Base-by-base conservation (phyloP, 2,329 filamentous ascomycete genomes). In the Fusarium proliferatum region DNA sequence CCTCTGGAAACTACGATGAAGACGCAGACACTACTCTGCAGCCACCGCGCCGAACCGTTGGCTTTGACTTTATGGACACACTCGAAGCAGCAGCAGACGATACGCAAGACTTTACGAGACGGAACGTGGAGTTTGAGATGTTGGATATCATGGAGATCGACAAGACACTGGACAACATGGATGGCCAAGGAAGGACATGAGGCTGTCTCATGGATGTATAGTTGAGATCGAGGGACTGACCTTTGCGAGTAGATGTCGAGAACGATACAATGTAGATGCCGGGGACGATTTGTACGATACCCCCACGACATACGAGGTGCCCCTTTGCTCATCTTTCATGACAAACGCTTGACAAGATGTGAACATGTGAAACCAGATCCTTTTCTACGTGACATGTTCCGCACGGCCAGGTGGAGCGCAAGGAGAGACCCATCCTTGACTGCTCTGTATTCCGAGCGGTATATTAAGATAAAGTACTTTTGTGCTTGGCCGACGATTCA, bases 391-490 rank as follows among this genome's bases (percentile, higher is more conserved):
- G 71, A 61, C 68, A 71, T 59, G 61, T 78, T 89, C 89, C 90
- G 90, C 90, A 90, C 88, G 89, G 89, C 89, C 87, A 89, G 90
- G 90, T 92, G 90, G 90, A 92, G 90, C 89, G 89, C 90, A 92
- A 92, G 90, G 90, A 88, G 89, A 92, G 90, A 90, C 81, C 85
- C 84, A 89, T 92, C 90, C 90, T 92, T 92, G 90, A 87, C 84
- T 86, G 87, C 89, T 91, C 88, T 92, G 90, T 92, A 92, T 92
- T 92, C 90, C 89, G 90, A 91, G 90, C 90, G 90, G 89, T 89
- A 92, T 71, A 92, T 87, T 72, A 85, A 88, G 73, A 65, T 42
- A 30, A 59, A 69, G 70, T 62, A 68, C 62, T 48, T 64, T 7
- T 11, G 64, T 74, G 49, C 72, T 67, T 68, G 33, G 30, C 78